Evolutionary conservation across 1,284 basidiomycete genomes (phyloP), one percentile per base, ranked within the genome.

Genomic region (Trichosporon faecale): DNA sequence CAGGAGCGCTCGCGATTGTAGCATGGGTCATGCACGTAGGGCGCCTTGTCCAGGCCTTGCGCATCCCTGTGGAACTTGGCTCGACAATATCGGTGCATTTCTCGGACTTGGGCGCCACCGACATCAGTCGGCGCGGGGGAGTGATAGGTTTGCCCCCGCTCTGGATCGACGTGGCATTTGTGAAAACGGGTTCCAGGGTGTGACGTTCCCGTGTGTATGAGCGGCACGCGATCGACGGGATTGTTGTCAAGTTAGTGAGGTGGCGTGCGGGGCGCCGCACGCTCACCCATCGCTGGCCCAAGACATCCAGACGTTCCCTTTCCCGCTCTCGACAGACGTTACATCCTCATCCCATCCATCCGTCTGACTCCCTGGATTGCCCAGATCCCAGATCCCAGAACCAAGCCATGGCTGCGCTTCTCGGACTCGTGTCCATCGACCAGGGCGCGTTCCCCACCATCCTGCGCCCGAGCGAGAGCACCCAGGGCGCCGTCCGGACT

Each of bases 401-500:
- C 27, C 4, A 25, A 25, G 25, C 55, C 55, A 60, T 60, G 55
- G 55, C 55, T 27, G n/a, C 55, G 25, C 55, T 60, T 16, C n/a
- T 60, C 55, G 55, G 55, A 18, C n/a, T 60, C 25, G 55, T 60
- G 12, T 23, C n/a, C 55, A 18, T 60, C 27, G 55, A 60, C 27
- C 25, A 60, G 55, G 55, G 55, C 55, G 55, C 25, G 5, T 60
- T 60, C 55, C 55, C 55, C 55, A 16, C 55, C 29, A 12, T 60
- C 27, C 55, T 60, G 27, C 55, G 55, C 16, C 55, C 55, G 25
- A 60, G 16, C 27, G 55, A 60, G 55, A 29, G 27, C 55, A 60
- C 55, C 14, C 25, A 31, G 55, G 55, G 55, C 55, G 55, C 55
- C 2, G 55, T 60, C 88, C 88, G 2, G 86, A 60, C 55, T 6